These are phyloP conservation scores for Penicillium sp. DNA, from an alignment of 2,329 filamentous ascomycete species.

Conservation along the genomic window DNA sequence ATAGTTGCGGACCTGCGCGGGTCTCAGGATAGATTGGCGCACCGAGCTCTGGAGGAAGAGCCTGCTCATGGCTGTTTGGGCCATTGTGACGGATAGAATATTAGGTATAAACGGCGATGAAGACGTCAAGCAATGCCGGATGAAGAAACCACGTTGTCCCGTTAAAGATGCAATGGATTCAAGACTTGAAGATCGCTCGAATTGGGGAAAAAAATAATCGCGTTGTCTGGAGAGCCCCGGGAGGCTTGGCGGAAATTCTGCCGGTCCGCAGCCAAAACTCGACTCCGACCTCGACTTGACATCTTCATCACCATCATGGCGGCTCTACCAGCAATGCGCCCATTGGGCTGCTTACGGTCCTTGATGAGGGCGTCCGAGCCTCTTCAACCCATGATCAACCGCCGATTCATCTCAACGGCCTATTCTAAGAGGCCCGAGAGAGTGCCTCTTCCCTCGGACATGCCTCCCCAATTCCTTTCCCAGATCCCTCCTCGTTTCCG, in stretches of 20 bases:
- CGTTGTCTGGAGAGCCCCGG: slow-evolving; percentile 19
- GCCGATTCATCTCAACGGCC: slow-evolving; percentile 54
- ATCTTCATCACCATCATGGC: slow-evolving; percentile 57
- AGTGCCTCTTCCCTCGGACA: slow-evolving; percentile 42
- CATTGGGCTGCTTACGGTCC: slow-evolving; percentile 69
- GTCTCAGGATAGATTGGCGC: slow-evolving; percentile 32
- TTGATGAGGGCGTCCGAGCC: slow-evolving; percentile 56
- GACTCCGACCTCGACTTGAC: slow-evolving; percentile 21
- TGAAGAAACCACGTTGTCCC: neutral
- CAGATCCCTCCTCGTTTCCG: slow-evolving; percentile 43
- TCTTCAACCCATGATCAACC: slow-evolving; percentile 51
- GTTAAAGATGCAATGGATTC: neutral
- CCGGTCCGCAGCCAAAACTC: slow-evolving; percentile 32
- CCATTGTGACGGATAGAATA: slow-evolving; percentile 33
- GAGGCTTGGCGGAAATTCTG: slow-evolving; percentile 43
- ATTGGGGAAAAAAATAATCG: slow-evolving; percentile 29
- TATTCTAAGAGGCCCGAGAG: slow-evolving; percentile 46
- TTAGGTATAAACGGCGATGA: neutral
- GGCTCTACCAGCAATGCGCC: slow-evolving; percentile 62
- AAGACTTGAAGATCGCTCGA: slow-evolving; percentile 11
- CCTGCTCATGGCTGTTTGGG: slow-evolving; percentile 39
- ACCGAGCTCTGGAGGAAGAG: slow-evolving; percentile 40
- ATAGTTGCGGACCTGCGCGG: slow-evolving; percentile 35
- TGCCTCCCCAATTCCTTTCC: slow-evolving; percentile 45
- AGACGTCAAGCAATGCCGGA: neutral